A percentile compares a stretch with the other conserved stretches of the same genome.
Conservation (phyloP, 495 filamentous ascomycete species). For the Hypoxylon subgilvum region DNA sequence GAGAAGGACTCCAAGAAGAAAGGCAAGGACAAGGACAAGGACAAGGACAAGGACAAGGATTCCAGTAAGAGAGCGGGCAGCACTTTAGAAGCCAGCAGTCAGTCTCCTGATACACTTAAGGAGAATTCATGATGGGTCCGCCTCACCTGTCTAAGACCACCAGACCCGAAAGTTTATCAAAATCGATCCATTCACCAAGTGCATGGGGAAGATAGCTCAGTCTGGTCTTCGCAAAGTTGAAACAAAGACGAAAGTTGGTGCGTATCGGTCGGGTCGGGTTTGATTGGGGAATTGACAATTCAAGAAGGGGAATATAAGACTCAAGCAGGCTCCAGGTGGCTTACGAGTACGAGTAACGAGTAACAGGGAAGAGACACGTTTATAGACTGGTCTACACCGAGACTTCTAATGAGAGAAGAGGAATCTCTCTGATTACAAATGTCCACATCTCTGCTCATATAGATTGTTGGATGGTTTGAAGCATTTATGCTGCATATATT, state of each 20-base stretch:
- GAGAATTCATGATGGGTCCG: conserved; percentile 15
- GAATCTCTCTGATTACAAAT: conserved; percentile 22
- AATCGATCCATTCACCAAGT: too few relatives aligned
- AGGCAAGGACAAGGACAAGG: conserved; percentile 66
- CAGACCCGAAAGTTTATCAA: background rate
- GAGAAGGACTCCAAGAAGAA: conserved; percentile 78
- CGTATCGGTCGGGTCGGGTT: too few relatives aligned
- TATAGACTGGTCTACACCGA: conserved; percentile 20
- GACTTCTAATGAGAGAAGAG: conserved; percentile 9
- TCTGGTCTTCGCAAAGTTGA: background rate
- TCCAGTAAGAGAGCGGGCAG: conserved; percentile 28
- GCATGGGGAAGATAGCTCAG: too few relatives aligned
- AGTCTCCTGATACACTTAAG: background rate
- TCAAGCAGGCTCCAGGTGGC: too few relatives aligned
- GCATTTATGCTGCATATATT: conserved; percentile 4
- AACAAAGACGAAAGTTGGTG: too few relatives aligned
- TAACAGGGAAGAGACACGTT: too few relatives aligned
- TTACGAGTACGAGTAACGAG: too few relatives aligned
- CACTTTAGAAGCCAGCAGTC: conserved; percentile 7
- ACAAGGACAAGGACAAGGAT: conserved; percentile 53
- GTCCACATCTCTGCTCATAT: conserved; percentile 14
- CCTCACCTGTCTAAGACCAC: background rate
- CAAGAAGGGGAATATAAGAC: too few relatives aligned
- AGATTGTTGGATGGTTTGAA: too few relatives aligned
- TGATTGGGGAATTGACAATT: too few relatives aligned